Evolutionary conservation across 1,284 basidiomycete genomes (phyloP), one percentile per base, ranked within the genome.

Genomic region (Leccinum solheimii): DNA sequence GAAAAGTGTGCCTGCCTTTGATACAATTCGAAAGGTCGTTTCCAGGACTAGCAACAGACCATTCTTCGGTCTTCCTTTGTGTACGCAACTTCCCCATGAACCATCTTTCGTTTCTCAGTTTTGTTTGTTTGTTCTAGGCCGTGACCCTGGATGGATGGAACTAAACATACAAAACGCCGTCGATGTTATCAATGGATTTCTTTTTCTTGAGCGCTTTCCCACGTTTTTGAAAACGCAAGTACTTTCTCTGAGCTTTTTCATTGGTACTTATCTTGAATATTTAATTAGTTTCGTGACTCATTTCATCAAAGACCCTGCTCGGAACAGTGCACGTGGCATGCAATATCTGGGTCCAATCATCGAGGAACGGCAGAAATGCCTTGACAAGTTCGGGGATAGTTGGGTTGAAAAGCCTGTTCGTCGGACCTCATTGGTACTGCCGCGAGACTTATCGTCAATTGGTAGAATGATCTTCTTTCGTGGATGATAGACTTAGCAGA

Each of bases 401-500:
- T 80, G 75, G 75, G 60, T 67, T 1, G 76, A 76, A 27, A 78
- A 75, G 62, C 77, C 79, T 49, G 80, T 80, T 60, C 3, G 75
- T 69, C 4, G 1, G 30, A 36, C 23, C 14, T 21, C 13, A 6
- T 34, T 32, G 14, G 5, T 26, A n/a, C 13, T 26, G 2, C 8
- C 5, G 3, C 3, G 40, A 43, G 40, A 43, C 40, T 43, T 43
- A 43, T 6, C 10, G 3, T 43, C n/a, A 19, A n/a, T 43, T 43
- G 40, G 10, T 43, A 43, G 40, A 43, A 11, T 16, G 40, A 43
- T 19, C 3, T 43, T 3, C 40, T 43, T 43, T 43, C 40, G 40
- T 43, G 40, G 40, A 43, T 43, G 40, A n/a, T 43, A 16, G 36
- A 38, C 36, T 19, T 11, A 10, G 40, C 40, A 43, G n/a, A 43